Evolutionary conservation across 1,139 yeast genomes (phyloP).

Genomic region (Magnusiomyces ingens): DNA sequence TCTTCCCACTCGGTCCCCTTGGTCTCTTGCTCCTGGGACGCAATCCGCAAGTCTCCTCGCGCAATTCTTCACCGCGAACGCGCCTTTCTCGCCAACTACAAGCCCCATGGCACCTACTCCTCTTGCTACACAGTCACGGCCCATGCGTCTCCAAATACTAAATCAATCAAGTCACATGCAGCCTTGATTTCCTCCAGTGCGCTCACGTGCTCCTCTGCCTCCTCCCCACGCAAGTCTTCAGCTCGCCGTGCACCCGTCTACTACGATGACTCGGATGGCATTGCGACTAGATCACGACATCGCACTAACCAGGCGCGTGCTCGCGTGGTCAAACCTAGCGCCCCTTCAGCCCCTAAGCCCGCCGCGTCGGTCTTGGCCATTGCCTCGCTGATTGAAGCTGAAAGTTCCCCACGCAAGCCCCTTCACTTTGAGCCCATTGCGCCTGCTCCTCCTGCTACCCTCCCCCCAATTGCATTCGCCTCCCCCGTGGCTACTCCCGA

Average conservation of each 20-base stretch:
- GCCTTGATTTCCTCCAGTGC: no score
- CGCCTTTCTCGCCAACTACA: neutral
- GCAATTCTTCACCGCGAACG: neutral
- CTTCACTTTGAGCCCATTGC: no score
- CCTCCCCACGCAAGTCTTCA: neutral
- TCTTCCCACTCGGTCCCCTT: neutral
- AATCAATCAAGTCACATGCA: neutral
- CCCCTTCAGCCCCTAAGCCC: no score
- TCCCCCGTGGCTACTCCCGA: no score
- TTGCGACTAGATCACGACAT: neutral
- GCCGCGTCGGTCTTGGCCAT: no score
- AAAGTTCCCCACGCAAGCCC: no score
- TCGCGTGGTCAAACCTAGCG: no score
- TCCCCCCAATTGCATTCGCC: no score
- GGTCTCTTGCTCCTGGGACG: conserved; percentile 1
- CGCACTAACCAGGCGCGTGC: neutral
- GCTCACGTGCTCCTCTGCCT: no score
- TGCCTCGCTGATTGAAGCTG: no score
- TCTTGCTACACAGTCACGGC: neutral
- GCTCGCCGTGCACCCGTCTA: neutral
- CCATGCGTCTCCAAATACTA: neutral
- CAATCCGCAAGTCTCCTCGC: neutral
- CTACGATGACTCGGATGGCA: neutral
- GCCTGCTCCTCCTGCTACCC: no score
- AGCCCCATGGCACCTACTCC: neutral